phyloP scores from a whole-genome alignment of 2,329 filamentous ascomycete species.

The Teratosphaeriaceae sp. region DNA sequence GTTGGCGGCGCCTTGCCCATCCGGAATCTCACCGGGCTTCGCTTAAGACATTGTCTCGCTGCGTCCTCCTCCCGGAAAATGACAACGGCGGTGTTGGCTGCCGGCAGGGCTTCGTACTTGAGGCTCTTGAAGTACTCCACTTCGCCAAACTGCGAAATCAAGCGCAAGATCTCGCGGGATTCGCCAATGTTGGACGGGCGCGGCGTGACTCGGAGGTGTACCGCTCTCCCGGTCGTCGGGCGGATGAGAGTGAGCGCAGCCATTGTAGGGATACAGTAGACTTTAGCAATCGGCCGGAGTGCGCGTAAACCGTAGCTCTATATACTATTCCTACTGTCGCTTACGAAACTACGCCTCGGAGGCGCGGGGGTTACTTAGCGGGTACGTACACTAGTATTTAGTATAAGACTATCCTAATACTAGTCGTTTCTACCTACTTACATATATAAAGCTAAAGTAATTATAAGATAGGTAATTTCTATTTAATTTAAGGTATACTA shows the following conservation, averaged over 20 bases:
- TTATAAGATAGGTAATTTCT: no score
- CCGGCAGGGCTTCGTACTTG: slow-evolving; percentile 39
- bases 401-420: no score
- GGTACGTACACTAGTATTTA: no score
- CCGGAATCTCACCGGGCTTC: slow-evolving; percentile 41
- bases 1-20: slow-evolving; percentile 26
- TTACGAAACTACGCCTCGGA: no score
- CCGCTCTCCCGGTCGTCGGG: slow-evolving; percentile 34
- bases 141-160: slow-evolving; percentile 44
- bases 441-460: no score
- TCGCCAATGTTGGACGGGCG: slow-evolving; percentile 43
- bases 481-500: no score
- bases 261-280: no score
- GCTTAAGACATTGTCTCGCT: slow-evolving; percentile 36
- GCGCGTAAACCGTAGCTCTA: no score
- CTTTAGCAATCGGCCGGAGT: no score
- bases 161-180: slow-evolving; percentile 41
- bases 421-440: no score
- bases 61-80: slow-evolving; percentile 38
- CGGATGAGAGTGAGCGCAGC: slow-evolving; percentile 15
- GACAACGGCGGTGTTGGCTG: slow-evolving; percentile 38
- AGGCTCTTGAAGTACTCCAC: slow-evolving; percentile 43
- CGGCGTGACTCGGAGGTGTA: slow-evolving; percentile 43
- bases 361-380: no score
- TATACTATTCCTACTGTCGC: no score